Evolutionary conservation across 345 rosid genomes (phyloP).

Genomic region (Eucalyptus grandis): DNA sequence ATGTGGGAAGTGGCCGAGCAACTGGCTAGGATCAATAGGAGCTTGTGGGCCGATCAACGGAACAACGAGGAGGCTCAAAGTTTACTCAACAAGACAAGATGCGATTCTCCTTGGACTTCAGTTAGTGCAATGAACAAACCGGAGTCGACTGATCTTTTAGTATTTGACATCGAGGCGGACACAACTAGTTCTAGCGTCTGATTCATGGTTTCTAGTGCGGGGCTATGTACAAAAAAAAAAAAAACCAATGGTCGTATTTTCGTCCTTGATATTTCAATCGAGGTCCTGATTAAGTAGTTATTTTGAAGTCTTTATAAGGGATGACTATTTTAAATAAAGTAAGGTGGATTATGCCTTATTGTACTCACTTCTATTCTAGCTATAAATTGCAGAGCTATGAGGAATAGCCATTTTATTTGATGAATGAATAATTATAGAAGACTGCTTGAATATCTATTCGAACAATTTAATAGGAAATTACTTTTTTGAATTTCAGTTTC

Average conservation of each 20-base stretch:
- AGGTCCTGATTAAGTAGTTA: accelerated
- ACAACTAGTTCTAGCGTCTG: background rate
- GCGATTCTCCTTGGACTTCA: background rate
- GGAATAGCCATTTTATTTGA: background rate
- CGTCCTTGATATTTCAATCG: background rate
- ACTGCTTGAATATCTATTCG: too few relatives aligned
- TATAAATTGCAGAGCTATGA: background rate
- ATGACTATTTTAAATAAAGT: background rate
- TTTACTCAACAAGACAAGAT: background rate
- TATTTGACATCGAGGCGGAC: background rate
- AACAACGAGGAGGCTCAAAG: background rate
- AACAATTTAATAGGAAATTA: background rate
- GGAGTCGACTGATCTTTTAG: background rate
- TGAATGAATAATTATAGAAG: background rate
- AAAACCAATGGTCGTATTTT: background rate
- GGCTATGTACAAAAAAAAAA: background rate
- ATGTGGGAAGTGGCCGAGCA: background rate
- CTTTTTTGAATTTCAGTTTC: background rate
- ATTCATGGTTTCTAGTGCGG: background rate
- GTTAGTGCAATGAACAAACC: background rate
- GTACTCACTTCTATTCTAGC: background rate
- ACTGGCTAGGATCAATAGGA: background rate
- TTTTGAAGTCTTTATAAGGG: background rate
- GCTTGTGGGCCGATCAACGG: background rate
- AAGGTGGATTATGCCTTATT: background rate